These are phyloP conservation scores for Alloteropsis angusta DNA, from an alignment of 202 grass and related monocot genomes.

Conservation along the genomic window DNA sequence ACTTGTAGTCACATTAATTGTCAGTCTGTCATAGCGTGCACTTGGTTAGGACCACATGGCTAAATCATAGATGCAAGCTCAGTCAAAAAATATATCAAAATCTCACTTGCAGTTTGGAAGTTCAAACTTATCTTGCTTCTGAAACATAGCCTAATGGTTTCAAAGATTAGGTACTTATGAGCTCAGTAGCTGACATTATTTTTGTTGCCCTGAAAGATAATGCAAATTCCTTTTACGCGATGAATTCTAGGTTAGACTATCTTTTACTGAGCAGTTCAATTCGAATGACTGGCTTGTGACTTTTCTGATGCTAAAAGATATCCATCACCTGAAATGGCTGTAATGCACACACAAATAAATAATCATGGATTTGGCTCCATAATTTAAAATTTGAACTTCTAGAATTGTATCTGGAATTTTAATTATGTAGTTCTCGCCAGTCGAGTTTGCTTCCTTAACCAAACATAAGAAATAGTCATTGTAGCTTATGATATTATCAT, in stretches of 20 bases:
- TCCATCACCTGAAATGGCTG: neutral
- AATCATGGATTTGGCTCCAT: neutral
- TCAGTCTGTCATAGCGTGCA: neutral
- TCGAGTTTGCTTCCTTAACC: neutral
- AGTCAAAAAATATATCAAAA: neutral
- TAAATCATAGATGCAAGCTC: neutral
- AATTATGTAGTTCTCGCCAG: neutral
- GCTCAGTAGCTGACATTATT: neutral
- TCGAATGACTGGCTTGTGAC: neutral
- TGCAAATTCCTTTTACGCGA: neutral
- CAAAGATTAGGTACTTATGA: neutral
- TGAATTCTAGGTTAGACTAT: neutral
- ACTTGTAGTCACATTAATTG: neutral
- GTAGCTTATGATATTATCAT: neutral
- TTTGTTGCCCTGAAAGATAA: neutral
- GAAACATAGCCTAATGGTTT: neutral
- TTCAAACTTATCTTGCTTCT: neutral
- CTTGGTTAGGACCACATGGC: neutral
- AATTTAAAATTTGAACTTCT: neutral
- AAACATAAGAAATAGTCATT: neutral
- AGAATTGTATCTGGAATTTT: neutral
- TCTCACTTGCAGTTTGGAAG: neutral
- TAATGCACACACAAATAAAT: neutral
- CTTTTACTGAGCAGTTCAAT: neutral
- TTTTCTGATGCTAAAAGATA: neutral